phyloP scores from a whole-genome alignment of 305 asterid genomes.

The Fraxinus latifolia region DNA sequence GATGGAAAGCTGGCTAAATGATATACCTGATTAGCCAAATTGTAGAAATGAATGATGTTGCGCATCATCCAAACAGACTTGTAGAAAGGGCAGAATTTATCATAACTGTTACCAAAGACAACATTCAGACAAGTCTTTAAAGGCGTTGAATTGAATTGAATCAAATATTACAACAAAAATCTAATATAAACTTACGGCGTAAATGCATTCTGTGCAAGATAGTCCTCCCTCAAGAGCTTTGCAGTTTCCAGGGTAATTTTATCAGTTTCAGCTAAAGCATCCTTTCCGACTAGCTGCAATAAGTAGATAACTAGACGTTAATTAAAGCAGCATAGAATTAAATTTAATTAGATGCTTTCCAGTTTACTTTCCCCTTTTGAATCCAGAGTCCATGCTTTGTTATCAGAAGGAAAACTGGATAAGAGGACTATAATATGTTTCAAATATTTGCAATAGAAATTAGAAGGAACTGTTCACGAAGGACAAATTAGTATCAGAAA shows the following conservation, averaged over 20 bases:
- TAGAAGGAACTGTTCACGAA: background rate
- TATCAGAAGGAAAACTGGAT: background rate
- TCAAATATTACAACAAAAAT: background rate
- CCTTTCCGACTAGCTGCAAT: slow-evolving; percentile 91
- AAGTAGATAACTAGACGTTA: slow-evolving; percentile 23
- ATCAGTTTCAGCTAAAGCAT: slow-evolving; percentile 93
- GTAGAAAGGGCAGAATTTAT: slow-evolving; percentile 95
- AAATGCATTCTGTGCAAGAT: slow-evolving; percentile 97
- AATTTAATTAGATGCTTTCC: background rate
- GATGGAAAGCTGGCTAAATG: background rate
- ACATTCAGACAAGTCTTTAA: background rate
- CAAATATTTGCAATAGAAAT: background rate
- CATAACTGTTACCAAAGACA: slow-evolving; percentile 58
- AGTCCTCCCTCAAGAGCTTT: slow-evolving; percentile 96
- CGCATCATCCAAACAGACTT: slow-evolving; percentile 99
- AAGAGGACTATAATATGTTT: background rate
- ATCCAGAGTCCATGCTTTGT: background rate
- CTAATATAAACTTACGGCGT: slow-evolving; percentile 61
- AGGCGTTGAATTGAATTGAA: background rate
- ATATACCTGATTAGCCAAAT: slow-evolving; percentile 91
- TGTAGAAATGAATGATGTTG: slow-evolving; percentile 91
- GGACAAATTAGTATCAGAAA: background rate
- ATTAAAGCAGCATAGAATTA: background rate
- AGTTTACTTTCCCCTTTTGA: background rate
- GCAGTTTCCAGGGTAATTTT: slow-evolving; percentile 94